Evolutionary conservation across 768 basidiomycete genomes (phyloP).

Genomic region (Xerocomus spinulosus): DNA sequence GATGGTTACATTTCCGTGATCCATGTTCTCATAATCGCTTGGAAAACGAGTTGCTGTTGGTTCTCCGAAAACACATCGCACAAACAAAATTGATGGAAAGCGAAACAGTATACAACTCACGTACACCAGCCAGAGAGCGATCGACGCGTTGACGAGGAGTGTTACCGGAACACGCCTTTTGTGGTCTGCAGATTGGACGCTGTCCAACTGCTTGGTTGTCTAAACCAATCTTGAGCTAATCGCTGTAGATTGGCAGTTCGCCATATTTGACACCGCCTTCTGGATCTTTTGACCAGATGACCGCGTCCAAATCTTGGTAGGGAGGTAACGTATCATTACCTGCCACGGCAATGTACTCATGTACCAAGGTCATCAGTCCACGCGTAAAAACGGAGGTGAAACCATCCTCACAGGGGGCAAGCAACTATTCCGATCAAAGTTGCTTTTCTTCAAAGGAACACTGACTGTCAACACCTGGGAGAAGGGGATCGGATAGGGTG

Average conservation of each 20-base stretch:
- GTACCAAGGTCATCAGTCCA: not conserved
- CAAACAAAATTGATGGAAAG: not conserved
- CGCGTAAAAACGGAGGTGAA: not conserved
- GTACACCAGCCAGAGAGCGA: slow-evolving; percentile 1
- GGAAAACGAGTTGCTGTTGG: not conserved
- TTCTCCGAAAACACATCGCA: not conserved
- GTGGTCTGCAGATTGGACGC: slow-evolving; percentile 2
- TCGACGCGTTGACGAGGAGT: slow-evolving; percentile 16
- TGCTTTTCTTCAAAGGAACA: slow-evolving; percentile 31
- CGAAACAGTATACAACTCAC: not conserved
- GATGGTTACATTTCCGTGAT: not conserved
- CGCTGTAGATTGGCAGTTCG: slow-evolving; percentile 41
- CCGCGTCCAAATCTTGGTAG: slow-evolving; percentile 26
- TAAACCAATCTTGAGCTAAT: slow-evolving; percentile 20
- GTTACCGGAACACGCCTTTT: slow-evolving; percentile 7
- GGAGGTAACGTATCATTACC: slow-evolving; percentile 33
- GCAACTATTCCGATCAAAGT: slow-evolving; percentile 40
- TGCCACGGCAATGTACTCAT: slow-evolving; percentile 39
- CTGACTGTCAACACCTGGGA: slow-evolving; percentile 37
- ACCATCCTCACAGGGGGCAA: slow-evolving; percentile 39
- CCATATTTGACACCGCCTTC: slow-evolving; percentile 30
- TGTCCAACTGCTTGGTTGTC: not conserved
- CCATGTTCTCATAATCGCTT: not conserved
- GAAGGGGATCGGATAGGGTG: not conserved
- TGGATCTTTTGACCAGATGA: slow-evolving; percentile 24